Conservation (phyloP, 2,329 filamentous ascomycete species). For the Pseudogymnoascus pannorum region DNA sequence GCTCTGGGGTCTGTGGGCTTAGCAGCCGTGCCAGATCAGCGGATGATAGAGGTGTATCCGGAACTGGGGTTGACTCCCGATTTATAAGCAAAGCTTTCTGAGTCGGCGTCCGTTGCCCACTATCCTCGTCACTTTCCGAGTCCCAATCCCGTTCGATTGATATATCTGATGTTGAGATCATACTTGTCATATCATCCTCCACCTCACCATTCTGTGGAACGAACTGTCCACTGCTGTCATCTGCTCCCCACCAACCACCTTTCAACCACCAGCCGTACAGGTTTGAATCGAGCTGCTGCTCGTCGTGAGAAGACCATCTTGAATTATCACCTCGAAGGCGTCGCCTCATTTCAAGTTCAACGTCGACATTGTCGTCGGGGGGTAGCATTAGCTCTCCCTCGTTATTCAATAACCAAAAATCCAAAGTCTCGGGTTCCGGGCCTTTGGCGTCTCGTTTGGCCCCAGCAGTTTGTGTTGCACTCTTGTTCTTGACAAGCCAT, state of each 20-base stretch:
- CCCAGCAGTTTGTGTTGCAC: slow-evolving; percentile 9
- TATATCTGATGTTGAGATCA: slow-evolving; percentile 51
- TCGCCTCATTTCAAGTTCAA: slow-evolving; percentile 70
- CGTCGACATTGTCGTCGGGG: slow-evolving; percentile 60
- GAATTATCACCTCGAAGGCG: slow-evolving; percentile 41
- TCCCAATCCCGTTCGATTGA: slow-evolving; percentile 33
- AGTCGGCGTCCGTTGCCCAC: slow-evolving; percentile 65
- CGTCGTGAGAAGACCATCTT: slow-evolving; percentile 40
- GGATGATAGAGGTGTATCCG: slow-evolving; percentile 58
- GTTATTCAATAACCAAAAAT: slow-evolving; percentile 47
- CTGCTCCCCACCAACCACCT: slow-evolving; percentile 77
- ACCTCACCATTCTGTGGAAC: slow-evolving; percentile 45
- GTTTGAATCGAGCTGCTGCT: slow-evolving; percentile 62
- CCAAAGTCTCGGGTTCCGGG: slow-evolving; percentile 30
- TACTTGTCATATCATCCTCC: slow-evolving; percentile 70
- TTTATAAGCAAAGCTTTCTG: slow-evolving; percentile 49
- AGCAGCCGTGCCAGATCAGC: slow-evolving; percentile 71
- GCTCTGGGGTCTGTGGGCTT: slow-evolving; percentile 68
- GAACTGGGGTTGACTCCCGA: slow-evolving; percentile 49
- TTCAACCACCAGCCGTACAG: slow-evolving; percentile 80
- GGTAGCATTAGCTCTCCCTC: slow-evolving; percentile 49
- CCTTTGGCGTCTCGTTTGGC: slow-evolving; percentile 17
- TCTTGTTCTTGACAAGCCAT: slow-evolving; percentile 21
- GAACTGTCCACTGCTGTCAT: slow-evolving; percentile 77
- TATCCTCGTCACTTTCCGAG: slow-evolving; percentile 37